Evolutionary conservation across 2,329 filamentous ascomycete species (phyloP).

Genomic region (Cytospora paraplurivora): DNA sequence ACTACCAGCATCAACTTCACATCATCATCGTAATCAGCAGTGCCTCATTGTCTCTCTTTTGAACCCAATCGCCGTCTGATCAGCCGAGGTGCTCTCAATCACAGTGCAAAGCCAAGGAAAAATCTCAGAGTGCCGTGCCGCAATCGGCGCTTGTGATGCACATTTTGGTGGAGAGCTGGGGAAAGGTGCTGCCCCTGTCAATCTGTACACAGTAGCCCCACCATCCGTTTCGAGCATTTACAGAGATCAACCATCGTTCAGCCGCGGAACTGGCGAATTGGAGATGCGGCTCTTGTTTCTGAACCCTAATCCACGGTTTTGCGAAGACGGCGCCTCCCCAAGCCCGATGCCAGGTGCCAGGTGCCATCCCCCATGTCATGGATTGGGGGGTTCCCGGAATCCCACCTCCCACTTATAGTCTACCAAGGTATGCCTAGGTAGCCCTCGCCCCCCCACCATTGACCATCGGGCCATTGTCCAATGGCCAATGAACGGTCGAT

Average conservation of each 20-base stretch:
- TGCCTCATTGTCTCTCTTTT: no score
- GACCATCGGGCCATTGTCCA: neutral
- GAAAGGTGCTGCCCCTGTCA: conserved; percentile 21
- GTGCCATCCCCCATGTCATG: no score
- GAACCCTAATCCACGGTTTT: neutral
- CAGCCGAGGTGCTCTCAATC: neutral
- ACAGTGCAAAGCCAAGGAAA: neutral
- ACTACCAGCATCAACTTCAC: no score
- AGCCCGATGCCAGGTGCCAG: neutral
- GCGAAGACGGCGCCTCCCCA: neutral
- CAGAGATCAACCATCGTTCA: neutral
- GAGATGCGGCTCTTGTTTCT: neutral
- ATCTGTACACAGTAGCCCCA: neutral
- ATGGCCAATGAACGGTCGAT: neutral
- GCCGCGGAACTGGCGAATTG: neutral
- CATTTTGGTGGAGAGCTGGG: conserved; percentile 20
- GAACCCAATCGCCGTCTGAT: no score
- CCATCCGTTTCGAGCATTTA: neutral
- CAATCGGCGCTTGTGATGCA: conserved; percentile 22
- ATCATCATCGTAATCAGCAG: no score
- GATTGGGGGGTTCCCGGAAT: no score
- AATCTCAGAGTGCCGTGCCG: conserved; percentile 10
- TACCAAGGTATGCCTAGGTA: no score
- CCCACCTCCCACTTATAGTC: no score
- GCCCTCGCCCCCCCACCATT: neutral